Conservation (phyloP, 352 stramenopile species). For the Globisporangium mamillatum region DNA sequence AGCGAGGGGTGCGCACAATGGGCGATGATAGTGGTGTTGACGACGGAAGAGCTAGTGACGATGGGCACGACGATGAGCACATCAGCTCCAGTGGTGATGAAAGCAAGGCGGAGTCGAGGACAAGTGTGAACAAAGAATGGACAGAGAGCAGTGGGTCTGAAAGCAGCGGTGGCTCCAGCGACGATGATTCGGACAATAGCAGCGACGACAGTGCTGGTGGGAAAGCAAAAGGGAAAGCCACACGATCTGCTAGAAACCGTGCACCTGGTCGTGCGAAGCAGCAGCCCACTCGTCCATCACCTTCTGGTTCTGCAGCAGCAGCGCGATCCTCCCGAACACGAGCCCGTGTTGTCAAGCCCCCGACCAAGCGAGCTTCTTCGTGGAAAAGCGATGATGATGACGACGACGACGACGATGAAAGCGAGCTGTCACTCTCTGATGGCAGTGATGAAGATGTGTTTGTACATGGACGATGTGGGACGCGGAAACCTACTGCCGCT, state of each 20-base stretch:
- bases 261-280: constrained; percentile 19
- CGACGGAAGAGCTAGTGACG: constrained; percentile 6
- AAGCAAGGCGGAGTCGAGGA: constrained; percentile 39
- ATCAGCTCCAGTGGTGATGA: constrained; percentile 38
- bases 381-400: constrained; percentile 21
- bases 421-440: constrained; percentile 5
- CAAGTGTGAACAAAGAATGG: constrained; percentile 61
- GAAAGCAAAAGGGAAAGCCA: constrained; percentile 24
- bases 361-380: not conserved
- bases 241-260: constrained; percentile 21
- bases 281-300: constrained; percentile 17
- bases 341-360: constrained; percentile 4
- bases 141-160: constrained; percentile 61
- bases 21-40: constrained; percentile 23
- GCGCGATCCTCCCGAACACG: constrained; percentile 13
- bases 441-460: constrained; percentile 10
- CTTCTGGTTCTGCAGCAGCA: constrained; percentile 2
- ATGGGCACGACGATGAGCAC: constrained; percentile 25
- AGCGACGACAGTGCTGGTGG: constrained; percentile 27
- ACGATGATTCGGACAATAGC: constrained; percentile 34
- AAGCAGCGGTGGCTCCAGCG: constrained; percentile 57
- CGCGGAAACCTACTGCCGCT: not conserved
- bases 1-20: constrained; percentile 49
- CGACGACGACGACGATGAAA: constrained; percentile 8
- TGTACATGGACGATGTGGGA: not conserved